Conservation (phyloP, 2,329 filamentous ascomycete species). For the Ilyonectria robusta region DNA sequence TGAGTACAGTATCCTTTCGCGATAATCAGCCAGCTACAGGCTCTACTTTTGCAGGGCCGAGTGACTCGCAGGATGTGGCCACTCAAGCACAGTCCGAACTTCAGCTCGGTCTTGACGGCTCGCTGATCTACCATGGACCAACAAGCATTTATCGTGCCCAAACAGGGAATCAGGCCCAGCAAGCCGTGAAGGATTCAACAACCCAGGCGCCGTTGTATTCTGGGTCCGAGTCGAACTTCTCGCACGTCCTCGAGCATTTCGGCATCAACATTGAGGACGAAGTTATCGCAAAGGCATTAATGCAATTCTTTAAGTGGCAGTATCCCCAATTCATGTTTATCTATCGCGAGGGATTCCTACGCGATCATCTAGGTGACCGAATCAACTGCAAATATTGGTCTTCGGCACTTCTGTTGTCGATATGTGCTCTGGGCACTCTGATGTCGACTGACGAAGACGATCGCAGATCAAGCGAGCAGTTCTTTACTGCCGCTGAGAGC, state of each 20-base stretch:
- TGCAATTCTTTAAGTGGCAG: constrained; percentile 49
- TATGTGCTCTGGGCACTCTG: constrained; percentile 45
- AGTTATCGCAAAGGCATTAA: constrained; percentile 36
- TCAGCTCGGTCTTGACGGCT: constrained; percentile 29
- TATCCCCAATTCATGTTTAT: constrained; percentile 53
- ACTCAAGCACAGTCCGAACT: constrained; percentile 14
- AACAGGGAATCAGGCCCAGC: constrained; percentile 21
- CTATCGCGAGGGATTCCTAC: constrained; percentile 49
- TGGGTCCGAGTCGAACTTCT: constrained; percentile 31
- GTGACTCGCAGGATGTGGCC: background rate
- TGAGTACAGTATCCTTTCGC: constrained; percentile 19
- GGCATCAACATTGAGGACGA: constrained; percentile 42
- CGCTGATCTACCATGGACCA: constrained; percentile 38
- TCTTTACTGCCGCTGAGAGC: constrained; percentile 44
- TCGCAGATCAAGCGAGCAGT: constrained; percentile 35
- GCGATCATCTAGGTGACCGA: constrained; percentile 41
- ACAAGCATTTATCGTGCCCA: constrained; percentile 46
- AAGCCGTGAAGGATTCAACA: constrained; percentile 4
- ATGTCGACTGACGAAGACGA: constrained; percentile 32
- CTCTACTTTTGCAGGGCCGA: background rate
- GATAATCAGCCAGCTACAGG: background rate
- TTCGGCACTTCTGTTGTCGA: constrained; percentile 41
- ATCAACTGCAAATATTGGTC: constrained; percentile 49
- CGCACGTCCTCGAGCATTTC: constrained; percentile 41
- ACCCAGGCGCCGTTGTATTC: constrained; percentile 10